Evolutionary conservation across 1,139 yeast species (phyloP).

Genomic region (Saccharomyces hybrid): DNA sequence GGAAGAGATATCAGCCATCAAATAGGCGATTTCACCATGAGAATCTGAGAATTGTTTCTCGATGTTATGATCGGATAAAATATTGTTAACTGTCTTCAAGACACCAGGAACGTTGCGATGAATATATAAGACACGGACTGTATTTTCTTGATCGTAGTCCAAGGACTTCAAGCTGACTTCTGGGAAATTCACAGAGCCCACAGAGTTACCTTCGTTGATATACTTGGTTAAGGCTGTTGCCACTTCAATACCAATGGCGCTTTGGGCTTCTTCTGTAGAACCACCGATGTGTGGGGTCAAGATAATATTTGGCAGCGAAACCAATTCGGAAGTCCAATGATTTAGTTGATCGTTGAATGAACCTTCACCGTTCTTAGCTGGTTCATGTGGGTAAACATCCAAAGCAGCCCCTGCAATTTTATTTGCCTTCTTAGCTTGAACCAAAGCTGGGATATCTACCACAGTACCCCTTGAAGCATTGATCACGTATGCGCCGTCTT

Average conservation of each 20-base stretch:
- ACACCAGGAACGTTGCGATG: slow-evolving; percentile 99
- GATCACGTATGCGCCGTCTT: slow-evolving; percentile 87
- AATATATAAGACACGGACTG: slow-evolving; percentile 89
- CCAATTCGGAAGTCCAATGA: slow-evolving; percentile 76
- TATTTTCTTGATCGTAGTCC: slow-evolving; percentile 78
- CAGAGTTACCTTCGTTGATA: slow-evolving; percentile 93
- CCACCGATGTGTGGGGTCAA: slow-evolving; percentile 98
- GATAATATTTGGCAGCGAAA: slow-evolving; percentile 77
- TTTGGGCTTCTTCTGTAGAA: slow-evolving; percentile 97
- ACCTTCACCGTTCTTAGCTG: slow-evolving; percentile 90
- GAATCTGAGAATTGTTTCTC: slow-evolving; percentile 97
- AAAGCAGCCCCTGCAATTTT: slow-evolving; percentile 96
- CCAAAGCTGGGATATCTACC: slow-evolving; percentile 87
- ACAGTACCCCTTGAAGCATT: slow-evolving; percentile 98
- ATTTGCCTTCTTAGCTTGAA: slow-evolving; percentile 86
- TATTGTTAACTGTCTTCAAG: slow-evolving; percentile 91
- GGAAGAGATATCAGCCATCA: slow-evolving; percentile 94
- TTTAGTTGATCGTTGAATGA: slow-evolving; percentile 67
- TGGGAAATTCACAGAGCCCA: slow-evolving; percentile 98
- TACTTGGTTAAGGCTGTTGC: slow-evolving; percentile 78
- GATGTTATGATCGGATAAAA: slow-evolving; percentile 88
- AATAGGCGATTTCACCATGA: slow-evolving; percentile 89
- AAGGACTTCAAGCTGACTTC: slow-evolving; percentile 89
- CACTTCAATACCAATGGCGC: slow-evolving; percentile 95
- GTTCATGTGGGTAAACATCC: slow-evolving; percentile 96